phyloP scores from a whole-genome alignment of 108 stramenopile genomes.

The Cyclotella cryptica region DNA sequence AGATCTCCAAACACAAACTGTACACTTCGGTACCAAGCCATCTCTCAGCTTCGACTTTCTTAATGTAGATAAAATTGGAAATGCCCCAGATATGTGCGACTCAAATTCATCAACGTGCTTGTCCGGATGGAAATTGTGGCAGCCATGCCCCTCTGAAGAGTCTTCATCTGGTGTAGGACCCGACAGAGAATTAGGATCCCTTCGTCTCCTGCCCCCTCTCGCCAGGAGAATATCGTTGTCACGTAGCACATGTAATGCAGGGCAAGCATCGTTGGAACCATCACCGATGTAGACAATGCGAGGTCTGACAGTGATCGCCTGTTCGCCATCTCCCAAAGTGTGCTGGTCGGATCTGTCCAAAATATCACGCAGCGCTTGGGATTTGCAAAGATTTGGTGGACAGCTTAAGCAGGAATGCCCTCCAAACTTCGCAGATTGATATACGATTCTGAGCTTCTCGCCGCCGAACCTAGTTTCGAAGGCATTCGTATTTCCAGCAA shows the following conservation, averaged over 20 bases:
- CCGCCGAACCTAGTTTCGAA: not conserved
- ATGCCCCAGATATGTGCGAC: constrained; percentile 6
- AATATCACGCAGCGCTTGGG: constrained; percentile 43
- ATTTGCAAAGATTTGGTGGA: constrained; percentile 55
- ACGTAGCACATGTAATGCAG: constrained; percentile 42
- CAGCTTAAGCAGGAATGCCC: constrained; percentile 41
- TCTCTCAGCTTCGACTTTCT: constrained; percentile 27
- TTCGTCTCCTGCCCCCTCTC: constrained; percentile 24
- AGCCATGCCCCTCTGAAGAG: constrained; percentile 5
- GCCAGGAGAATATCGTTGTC: constrained; percentile 47
- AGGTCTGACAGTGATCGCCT: constrained; percentile 2
- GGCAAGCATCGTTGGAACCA: constrained; percentile 57
- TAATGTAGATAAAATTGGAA: constrained; percentile 37
- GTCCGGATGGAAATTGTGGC: constrained; percentile 16
- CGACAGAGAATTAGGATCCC: constrained; percentile 34
- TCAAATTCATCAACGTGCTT: constrained; percentile 21
- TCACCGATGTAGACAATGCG: constrained; percentile 52
- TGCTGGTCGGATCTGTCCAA: constrained; percentile 25
- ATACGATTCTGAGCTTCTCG: constrained; percentile 16
- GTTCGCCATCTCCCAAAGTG: no score
- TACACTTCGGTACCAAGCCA: constrained; percentile 34
- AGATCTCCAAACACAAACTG: constrained; percentile 32
- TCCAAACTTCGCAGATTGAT: constrained; percentile 52
- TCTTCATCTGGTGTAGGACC: constrained; percentile 41
- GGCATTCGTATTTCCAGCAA: not conserved